Conservation (phyloP, 192 early-diverging fungal species). For the Backusella sp. region DNA sequence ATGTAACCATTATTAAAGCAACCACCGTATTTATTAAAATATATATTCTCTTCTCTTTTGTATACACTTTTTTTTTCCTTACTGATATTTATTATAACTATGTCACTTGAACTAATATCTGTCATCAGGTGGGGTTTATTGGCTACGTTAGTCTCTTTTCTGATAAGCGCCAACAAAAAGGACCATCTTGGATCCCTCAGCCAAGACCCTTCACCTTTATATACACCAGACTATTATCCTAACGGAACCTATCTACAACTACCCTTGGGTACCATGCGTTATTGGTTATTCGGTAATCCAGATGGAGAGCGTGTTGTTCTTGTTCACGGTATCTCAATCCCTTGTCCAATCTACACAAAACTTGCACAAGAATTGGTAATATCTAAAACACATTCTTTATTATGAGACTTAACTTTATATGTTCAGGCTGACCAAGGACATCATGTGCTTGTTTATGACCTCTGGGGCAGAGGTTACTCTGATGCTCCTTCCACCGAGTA, state of each 20-base stretch:
- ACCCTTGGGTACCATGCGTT: conserved; percentile 44
- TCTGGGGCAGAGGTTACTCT: conserved; percentile 52
- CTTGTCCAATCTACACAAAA: conserved; percentile 4
- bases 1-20: background rate
- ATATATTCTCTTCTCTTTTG: background rate
- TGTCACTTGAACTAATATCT: background rate
- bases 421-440: conserved; percentile 37
- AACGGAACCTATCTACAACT: conserved; percentile 27
- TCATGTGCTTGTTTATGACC: conserved; percentile 44
- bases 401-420: conserved; percentile 12
- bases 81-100: background rate
- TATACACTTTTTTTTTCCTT: background rate
- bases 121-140: background rate
- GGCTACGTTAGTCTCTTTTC: background rate
- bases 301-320: conserved; percentile 38
- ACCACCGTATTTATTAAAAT: background rate
- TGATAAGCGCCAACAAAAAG: background rate
- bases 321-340: conserved; percentile 43
- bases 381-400: background rate
- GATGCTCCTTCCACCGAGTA: conserved; percentile 39
- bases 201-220: conserved; percentile 27
- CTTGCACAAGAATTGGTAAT: conserved; percentile 17
- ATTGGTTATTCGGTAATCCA: conserved; percentile 41
- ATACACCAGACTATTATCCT: conserved; percentile 33
- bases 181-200: conserved; percentile 32